These are phyloP conservation scores for Didymella sp. DNA, from an alignment of 2,329 filamentous ascomycete genomes.

Conservation along the genomic window DNA sequence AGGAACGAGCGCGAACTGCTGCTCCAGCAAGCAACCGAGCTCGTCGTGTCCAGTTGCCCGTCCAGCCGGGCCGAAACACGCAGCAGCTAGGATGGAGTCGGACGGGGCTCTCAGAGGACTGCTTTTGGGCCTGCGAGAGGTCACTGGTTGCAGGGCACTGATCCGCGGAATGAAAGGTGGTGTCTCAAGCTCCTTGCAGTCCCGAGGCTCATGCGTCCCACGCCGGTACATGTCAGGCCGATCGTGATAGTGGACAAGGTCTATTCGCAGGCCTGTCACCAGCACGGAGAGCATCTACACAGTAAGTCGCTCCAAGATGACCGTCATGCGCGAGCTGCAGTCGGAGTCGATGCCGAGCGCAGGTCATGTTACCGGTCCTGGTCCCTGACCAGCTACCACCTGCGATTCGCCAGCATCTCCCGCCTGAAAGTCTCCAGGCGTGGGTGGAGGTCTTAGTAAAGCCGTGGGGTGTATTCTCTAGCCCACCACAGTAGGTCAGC, in stretches of 20 bases:
- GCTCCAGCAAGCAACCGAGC: neutral
- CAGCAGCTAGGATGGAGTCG: neutral
- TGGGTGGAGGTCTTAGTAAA: slow-evolving; percentile 23
- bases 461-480: slow-evolving; percentile 22
- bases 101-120: neutral
- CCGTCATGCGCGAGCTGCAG: slow-evolving; percentile 4
- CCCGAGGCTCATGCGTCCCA: slow-evolving; percentile 15
- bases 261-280: neutral
- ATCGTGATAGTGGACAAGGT: slow-evolving; percentile 2
- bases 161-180: slow-evolving; percentile 2
- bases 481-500: slow-evolving; percentile 14
- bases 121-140: neutral
- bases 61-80: slow-evolving; percentile 10
- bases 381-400: neutral
- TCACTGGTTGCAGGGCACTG: slow-evolving; percentile 3
- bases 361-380: neutral
- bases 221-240: slow-evolving; percentile 15
- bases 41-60: neutral
- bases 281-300: neutral
- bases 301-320: neutral
- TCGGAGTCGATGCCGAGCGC: neutral
- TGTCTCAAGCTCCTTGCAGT: neutral
- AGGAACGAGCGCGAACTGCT: slow-evolving; percentile 10
- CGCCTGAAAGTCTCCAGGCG: slow-evolving; percentile 3
- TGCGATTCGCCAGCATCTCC: slow-evolving; percentile 2